phyloP scores from a whole-genome alignment of 371 early-diverging fungal genomes.

The Lichtheimia ramosa region DNA sequence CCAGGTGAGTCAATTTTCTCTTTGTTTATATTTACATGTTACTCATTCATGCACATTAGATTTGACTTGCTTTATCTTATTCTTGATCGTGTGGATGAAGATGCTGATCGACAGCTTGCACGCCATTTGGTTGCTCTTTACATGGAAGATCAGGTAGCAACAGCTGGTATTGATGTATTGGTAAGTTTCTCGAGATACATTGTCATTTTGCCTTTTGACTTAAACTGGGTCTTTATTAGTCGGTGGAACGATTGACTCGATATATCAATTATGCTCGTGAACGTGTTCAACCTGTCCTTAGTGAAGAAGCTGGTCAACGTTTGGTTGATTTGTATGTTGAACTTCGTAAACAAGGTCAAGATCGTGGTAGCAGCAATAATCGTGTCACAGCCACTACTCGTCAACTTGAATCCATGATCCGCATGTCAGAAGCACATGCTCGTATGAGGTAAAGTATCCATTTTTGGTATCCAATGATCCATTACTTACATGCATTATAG shows the following conservation, averaged over 20 bases:
- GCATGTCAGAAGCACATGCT: conserved; percentile 99
- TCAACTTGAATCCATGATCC: conserved; percentile 99
- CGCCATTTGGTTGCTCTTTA: conserved; percentile 87
- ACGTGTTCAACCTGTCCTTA: conserved; percentile 79
- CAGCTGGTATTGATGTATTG: conserved; percentile 60
- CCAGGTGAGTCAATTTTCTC: conserved; percentile 53
- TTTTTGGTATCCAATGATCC: background rate
- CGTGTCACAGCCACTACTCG: conserved; percentile 97
- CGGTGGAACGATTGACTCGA: conserved; percentile 79
- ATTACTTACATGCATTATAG: conserved; percentile 21
- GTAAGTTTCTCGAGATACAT: conserved; percentile 25
- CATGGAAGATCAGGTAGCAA: conserved; percentile 63
- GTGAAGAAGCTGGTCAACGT: conserved; percentile 76
- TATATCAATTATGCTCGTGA: conserved; percentile 93
- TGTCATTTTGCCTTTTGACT: too few species aligned
- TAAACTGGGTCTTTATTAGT: conserved; percentile 32
- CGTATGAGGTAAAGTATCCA: conserved; percentile 72
- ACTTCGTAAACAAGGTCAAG: conserved; percentile 82
- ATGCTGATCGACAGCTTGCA: conserved; percentile 86
- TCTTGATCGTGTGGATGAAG: conserved; percentile 88
- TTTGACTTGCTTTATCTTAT: conserved; percentile 97
- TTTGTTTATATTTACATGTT: background rate
- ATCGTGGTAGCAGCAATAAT: conserved; percentile 58
- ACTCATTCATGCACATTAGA: conserved; percentile 21
- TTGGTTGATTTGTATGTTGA: conserved; percentile 88